A percentile compares a stretch with the other conserved stretches of the same genome.
These are phyloP conservation scores for Melastoma malabathricum DNA, from an alignment of 345 rosid genomes.

Conservation along the genomic window DNA sequence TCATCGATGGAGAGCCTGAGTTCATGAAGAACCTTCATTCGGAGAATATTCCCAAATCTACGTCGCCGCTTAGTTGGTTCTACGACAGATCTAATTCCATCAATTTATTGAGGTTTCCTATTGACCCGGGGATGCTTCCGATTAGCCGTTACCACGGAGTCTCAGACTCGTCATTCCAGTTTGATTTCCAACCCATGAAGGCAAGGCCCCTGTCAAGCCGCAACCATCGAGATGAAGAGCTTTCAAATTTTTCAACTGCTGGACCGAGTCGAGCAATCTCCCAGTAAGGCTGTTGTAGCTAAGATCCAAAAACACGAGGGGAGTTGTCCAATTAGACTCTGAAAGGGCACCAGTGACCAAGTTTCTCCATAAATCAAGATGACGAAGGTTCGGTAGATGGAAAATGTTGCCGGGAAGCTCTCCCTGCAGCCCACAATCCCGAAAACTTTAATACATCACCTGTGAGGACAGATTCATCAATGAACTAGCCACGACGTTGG, in stretches of 20 bases:
- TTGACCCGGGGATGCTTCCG: neutral
- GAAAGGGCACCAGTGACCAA: neutral
- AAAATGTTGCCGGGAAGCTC: neutral
- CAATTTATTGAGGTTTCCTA: neutral
- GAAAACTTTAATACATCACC: neutral
- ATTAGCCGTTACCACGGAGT: neutral
- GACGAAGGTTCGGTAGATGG: neutral
- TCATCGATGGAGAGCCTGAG: too few species aligned
- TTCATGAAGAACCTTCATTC: neutral
- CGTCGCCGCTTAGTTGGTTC: neutral
- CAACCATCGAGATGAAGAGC: rapidly evolving
- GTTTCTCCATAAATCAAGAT: rapidly evolving
- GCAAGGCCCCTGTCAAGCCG: neutral
- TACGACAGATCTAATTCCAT: neutral
- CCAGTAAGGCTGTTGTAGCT: neutral
- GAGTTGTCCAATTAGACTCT: neutral
- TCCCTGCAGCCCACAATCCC: too few species aligned
- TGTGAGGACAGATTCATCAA: conserved; percentile 4
- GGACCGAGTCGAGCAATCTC: neutral
- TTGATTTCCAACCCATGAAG: neutral
- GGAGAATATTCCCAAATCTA: neutral
- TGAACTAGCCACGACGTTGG: neutral
- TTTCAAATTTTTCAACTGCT: neutral
- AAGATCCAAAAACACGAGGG: neutral
- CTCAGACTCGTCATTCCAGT: neutral